Evolutionary conservation across 148 eudicot species (phyloP).

Genomic region (Oxyria digyna): DNA sequence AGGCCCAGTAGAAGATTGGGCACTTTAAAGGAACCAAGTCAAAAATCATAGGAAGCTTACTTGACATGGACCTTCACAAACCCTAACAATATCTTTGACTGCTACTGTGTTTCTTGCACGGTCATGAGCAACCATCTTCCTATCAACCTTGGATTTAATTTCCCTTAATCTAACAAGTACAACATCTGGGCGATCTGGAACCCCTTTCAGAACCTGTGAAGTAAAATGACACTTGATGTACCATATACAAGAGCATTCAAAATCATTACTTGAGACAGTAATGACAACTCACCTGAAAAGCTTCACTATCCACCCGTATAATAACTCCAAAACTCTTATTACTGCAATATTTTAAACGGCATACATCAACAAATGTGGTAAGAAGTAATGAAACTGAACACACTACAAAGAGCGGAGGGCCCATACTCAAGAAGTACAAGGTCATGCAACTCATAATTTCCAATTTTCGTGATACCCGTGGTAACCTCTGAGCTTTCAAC

Average conservation of each 20-base stretch:
- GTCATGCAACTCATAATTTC: constrained; percentile 97
- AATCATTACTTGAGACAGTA: neutral
- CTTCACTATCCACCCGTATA: constrained; percentile 96
- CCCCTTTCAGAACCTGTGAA: constrained; percentile 81
- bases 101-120: constrained; percentile 55
- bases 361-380: neutral
- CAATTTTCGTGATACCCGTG: constrained; percentile 79
- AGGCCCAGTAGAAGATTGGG: neutral
- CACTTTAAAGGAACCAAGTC: neutral
- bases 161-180: constrained; percentile 80
- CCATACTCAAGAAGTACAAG: constrained; percentile 88
- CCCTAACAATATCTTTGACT: constrained; percentile 76
- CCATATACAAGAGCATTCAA: constrained; percentile 9
- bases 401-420: constrained; percentile 5
- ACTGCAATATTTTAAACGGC: constrained; percentile 33
- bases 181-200: constrained; percentile 87
- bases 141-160: constrained; percentile 76
- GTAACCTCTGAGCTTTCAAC: constrained; percentile 98
- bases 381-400: constrained; percentile 1
- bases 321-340: constrained; percentile 84
- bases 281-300: constrained; percentile 60
- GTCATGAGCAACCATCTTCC: constrained; percentile 49
- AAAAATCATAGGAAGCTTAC: constrained; percentile 23
- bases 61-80: constrained; percentile 75
- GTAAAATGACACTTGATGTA: neutral